These are phyloP conservation scores for Cystofilobasidium bisporidii DNA, from an alignment of 768 basidiomycete species.

Conservation along the genomic window DNA sequence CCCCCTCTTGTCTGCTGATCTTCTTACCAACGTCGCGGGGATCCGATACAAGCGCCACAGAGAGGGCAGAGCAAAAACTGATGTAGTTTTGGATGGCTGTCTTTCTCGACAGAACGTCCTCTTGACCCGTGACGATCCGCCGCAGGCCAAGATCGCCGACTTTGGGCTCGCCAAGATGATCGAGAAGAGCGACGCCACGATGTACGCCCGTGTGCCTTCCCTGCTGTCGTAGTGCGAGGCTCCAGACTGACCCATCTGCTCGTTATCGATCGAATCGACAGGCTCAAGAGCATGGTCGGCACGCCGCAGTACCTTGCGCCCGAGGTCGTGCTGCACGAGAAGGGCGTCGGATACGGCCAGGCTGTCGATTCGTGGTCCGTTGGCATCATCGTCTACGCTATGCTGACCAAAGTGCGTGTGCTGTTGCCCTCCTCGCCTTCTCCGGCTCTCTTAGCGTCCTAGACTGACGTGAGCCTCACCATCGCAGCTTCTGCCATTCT, in stretches of 20 bases:
- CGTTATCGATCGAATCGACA: not conserved
- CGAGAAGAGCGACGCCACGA: constrained; percentile 65
- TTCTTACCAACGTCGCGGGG: no score
- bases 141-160: constrained; percentile 79
- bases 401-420: constrained; percentile 48
- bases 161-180: constrained; percentile 94
- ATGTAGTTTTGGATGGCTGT: no score
- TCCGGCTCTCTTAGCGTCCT: no score
- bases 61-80: no score
- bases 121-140: constrained; percentile 60
- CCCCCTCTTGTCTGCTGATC: no score
- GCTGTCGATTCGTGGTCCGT: constrained; percentile 94
- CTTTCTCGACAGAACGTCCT: constrained; percentile 57
- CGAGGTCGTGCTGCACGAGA: constrained; percentile 62
- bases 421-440: no score
- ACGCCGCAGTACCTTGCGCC: constrained; percentile 67
- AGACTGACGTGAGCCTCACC: constrained; percentile 15
- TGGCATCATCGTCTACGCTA: constrained; percentile 79
- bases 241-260: constrained; percentile 28
- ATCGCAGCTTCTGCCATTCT: constrained; percentile 61
- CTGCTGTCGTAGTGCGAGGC: not conserved
- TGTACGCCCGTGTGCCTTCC: constrained; percentile 44
- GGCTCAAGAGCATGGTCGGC: constrained; percentile 77
- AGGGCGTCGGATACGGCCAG: constrained; percentile 62
- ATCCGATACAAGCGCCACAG: no score